Evolutionary conservation across 306 rosid genomes (phyloP).

Genomic region (Dalbergia cochinchinensis): DNA sequence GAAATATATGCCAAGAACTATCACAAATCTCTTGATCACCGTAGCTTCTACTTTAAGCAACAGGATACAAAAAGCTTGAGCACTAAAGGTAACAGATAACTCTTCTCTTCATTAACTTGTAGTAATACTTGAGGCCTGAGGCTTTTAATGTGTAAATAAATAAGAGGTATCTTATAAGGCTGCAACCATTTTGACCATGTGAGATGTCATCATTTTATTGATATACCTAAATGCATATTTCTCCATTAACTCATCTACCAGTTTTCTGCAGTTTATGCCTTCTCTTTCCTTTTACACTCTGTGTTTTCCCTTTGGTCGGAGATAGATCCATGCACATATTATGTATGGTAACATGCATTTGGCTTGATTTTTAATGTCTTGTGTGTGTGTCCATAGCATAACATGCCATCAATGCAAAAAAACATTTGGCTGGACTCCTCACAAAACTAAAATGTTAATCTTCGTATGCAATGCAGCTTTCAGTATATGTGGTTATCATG

Average conservation of each 20-base stretch:
- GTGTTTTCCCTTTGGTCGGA: background rate
- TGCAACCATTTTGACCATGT: slow-evolving; percentile 12
- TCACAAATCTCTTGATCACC: slow-evolving; percentile 99
- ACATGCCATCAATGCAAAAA: background rate
- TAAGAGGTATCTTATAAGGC: background rate
- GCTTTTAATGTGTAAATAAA: slow-evolving; percentile 35
- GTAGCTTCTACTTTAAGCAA: slow-evolving; percentile 99
- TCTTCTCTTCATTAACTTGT: slow-evolving; percentile 12
- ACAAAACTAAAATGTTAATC: too few species aligned
- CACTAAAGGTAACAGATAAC: slow-evolving; percentile 75
- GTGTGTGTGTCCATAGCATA: background rate
- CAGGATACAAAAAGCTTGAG: slow-evolving; percentile 95
- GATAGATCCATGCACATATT: slow-evolving; percentile 11
- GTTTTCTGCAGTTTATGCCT: slow-evolving; percentile 11
- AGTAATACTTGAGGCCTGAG: background rate
- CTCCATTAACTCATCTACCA: slow-evolving; percentile 13
- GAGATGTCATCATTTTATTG: slow-evolving; percentile 4
- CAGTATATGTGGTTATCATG: slow-evolving; percentile 24
- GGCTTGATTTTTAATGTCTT: slow-evolving; percentile 24
- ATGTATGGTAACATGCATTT: slow-evolving; percentile 11
- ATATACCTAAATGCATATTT: slow-evolving; percentile 10
- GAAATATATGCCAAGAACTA: slow-evolving; percentile 96
- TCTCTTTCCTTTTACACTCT: slow-evolving; percentile 8
- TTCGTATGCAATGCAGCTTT: slow-evolving; percentile 19
- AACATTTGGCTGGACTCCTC: too few species aligned